Evolutionary conservation across 345 rosid genomes (phyloP).

Genomic region (Populus deltoides): DNA sequence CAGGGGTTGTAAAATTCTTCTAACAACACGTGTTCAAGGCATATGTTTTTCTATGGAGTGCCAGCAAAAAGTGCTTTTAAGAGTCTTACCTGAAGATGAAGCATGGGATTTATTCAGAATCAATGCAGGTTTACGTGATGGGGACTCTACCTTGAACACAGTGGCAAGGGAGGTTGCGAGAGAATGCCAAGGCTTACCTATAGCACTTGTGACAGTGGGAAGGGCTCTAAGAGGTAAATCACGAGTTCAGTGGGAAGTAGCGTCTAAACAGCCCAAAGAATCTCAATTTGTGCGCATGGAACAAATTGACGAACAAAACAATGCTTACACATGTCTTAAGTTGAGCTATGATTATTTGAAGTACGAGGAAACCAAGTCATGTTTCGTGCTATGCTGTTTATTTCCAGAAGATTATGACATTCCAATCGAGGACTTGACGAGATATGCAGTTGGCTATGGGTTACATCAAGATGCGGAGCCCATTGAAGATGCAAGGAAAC

Average conservation of each 20-base stretch:
- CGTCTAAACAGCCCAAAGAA: neutral
- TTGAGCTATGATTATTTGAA: slow-evolving; percentile 15
- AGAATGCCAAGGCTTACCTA: no score
- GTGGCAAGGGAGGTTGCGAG: no score
- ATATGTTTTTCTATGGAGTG: no score
- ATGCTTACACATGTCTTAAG: slow-evolving; percentile 7
- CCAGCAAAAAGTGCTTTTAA: no score
- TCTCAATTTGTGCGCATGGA: neutral
- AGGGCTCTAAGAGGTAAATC: neutral
- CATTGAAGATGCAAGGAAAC: no score
- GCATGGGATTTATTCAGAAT: no score
- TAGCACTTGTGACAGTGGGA: slow-evolving; percentile 13
- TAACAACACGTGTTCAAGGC: no score
- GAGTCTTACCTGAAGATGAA: no score
- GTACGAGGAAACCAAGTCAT: slow-evolving; percentile 4
- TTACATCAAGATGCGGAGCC: neutral
- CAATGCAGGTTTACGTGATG: no score
- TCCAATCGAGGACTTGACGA: neutral
- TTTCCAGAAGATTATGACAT: slow-evolving; percentile 10
- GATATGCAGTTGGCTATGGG: neutral
- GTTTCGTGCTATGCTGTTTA: slow-evolving; percentile 5
- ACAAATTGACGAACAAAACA: neutral
- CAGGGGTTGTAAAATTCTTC: no score
- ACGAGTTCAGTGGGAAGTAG: neutral
- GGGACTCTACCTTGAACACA: no score